These are phyloP conservation scores for Xylaria scruposa DNA, from an alignment of 495 filamentous ascomycete species.

Conservation along the genomic window DNA sequence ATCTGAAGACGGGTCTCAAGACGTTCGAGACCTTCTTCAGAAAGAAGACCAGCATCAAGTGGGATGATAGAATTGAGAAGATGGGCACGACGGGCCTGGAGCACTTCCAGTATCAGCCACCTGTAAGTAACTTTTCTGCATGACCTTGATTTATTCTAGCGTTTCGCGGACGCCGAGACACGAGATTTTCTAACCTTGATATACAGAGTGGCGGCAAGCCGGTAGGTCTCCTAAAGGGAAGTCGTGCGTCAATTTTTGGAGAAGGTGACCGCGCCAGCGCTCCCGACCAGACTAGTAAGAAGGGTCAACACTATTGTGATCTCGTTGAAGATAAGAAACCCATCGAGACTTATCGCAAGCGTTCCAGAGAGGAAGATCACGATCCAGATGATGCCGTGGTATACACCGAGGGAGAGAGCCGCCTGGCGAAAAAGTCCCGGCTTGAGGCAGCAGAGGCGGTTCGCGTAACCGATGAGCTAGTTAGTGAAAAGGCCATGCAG, in stretches of 20 bases:
- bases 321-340: not conserved
- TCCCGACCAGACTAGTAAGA: not conserved
- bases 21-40: slow-evolving; percentile 64
- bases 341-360: not conserved
- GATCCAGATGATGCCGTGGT: not conserved
- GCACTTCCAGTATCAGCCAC: slow-evolving; percentile 44
- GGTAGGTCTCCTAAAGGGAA: slow-evolving; percentile 31
- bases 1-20: slow-evolving; percentile 45
- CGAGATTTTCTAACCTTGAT: not conserved
- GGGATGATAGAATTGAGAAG: slow-evolving; percentile 56
- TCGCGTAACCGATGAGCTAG: not conserved
- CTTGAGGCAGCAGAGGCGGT: not conserved
- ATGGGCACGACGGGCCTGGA: slow-evolving; percentile 17
- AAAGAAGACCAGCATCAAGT: slow-evolving; percentile 59
- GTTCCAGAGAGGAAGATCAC: not conserved
- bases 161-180: not conserved
- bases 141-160: not conserved
- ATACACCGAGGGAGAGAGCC: not conserved
- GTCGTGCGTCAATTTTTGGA: not conserved
- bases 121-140: slow-evolving; percentile 40
- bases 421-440: not conserved
- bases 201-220: slow-evolving; percentile 48
- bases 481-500: not conserved
- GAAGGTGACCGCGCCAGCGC: not conserved
- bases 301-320: not conserved